These are phyloP conservation scores for Xerocomus potaroensis DNA, from an alignment of 768 basidiomycete species.

Conservation along the genomic window DNA sequence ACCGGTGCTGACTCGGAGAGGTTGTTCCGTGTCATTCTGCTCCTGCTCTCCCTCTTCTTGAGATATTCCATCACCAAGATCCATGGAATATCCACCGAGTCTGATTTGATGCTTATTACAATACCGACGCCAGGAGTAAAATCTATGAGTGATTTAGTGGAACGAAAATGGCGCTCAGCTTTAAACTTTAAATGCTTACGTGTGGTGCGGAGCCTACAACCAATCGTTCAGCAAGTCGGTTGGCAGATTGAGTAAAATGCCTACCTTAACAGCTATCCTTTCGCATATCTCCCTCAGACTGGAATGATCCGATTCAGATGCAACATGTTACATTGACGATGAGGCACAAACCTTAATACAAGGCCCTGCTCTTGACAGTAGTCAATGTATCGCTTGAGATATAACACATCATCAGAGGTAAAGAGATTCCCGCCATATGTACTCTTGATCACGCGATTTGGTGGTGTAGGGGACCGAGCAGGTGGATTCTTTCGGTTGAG, in stretches of 20 bases:
- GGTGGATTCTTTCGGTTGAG: conserved; percentile 60
- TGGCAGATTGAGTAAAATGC: not conserved
- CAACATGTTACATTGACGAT: conserved; percentile 24
- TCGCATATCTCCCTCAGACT: conserved; percentile 80
- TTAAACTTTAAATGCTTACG: conserved; percentile 41
- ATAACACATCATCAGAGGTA: conserved; percentile 76
- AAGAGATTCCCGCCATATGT: conserved; percentile 88
- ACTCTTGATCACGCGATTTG: conserved; percentile 79
- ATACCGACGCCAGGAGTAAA: conserved; percentile 88
- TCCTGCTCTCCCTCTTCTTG: conserved; percentile 42
- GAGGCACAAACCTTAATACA: conserved; percentile 58
- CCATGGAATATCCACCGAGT: conserved; percentile 83
- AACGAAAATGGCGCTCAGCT: not conserved
- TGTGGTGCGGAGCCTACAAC: conserved; percentile 78
- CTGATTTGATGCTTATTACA: conserved; percentile 92
- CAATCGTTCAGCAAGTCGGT: conserved; percentile 4
- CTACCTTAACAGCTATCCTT: conserved; percentile 77
- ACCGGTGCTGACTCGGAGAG: conserved; percentile 33
- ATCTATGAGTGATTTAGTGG: conserved; percentile 40
- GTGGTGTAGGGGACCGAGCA: conserved; percentile 80
- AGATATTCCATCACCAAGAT: conserved; percentile 46
- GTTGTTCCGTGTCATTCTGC: conserved; percentile 39
- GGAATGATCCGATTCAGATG: conserved; percentile 1
- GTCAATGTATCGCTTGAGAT: conserved; percentile 85
- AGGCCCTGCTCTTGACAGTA: conserved; percentile 87